A percentile compares a stretch with the other conserved stretches of the same genome.
These are phyloP conservation scores for Xylariomycetidae sp. DNA, from an alignment of 2,329 filamentous ascomycete species.

Conservation along the genomic window DNA sequence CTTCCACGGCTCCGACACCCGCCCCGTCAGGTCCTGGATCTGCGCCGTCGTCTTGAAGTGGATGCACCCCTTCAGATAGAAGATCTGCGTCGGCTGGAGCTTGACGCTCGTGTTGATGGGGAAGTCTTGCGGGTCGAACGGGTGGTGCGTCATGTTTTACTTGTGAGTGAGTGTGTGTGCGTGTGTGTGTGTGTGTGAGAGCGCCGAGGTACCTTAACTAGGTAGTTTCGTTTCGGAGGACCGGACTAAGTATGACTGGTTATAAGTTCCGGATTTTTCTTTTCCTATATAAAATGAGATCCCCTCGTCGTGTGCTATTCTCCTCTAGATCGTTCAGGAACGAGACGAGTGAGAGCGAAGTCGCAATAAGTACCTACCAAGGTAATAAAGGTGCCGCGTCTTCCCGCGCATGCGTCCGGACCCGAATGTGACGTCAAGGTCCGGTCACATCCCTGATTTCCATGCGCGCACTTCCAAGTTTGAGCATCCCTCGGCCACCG, in stretches of 20 bases:
- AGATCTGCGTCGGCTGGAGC: constrained; percentile 20
- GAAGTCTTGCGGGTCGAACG: constrained; percentile 29
- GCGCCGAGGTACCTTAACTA: neutral
- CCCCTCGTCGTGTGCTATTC: neutral
- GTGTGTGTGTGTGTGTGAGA: neutral
- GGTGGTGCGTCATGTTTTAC: constrained; percentile 22
- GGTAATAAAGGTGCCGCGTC: neutral
- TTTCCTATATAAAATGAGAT: neutral
- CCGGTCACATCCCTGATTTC: constrained; percentile 12
- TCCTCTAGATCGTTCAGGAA: neutral
- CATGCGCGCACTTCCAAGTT: constrained; percentile 9
- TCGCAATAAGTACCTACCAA: too few relatives aligned
- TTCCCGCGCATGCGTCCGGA: neutral
- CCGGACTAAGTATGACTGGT: neutral
- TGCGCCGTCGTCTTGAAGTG: constrained; percentile 28
- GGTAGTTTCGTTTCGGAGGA: neutral
- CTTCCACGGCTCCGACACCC: constrained; percentile 18
- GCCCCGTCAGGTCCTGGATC: constrained; percentile 23
- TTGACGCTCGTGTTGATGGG: constrained; percentile 22
- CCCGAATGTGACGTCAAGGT: constrained; percentile 15
- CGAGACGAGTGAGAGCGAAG: too few relatives aligned
- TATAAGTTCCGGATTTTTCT: neutral
- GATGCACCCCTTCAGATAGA: constrained; percentile 26
- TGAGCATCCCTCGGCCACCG: constrained; percentile 2
- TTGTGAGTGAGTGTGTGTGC: neutral